Evolutionary conservation across 306 rosid genomes (phyloP).

Genomic region (Sphenostylis stenocarpa): DNA sequence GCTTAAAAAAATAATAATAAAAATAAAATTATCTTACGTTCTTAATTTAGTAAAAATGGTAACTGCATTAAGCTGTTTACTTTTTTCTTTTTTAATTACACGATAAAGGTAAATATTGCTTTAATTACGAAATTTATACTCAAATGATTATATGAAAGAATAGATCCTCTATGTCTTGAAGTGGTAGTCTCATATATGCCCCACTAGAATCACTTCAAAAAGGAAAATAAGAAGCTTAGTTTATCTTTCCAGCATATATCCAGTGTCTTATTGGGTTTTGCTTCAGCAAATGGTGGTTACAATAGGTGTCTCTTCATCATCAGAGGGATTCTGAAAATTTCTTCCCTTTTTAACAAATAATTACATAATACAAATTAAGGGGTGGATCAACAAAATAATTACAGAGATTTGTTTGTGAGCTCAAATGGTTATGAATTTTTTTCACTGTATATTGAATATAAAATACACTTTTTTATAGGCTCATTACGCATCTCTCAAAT

Average conservation of each 20-base stretch:
- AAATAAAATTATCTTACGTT: no score
- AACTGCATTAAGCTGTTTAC: background rate
- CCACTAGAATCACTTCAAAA: conserved; percentile 51
- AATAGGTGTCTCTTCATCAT: conserved; percentile 33
- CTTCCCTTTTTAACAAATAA: conserved; percentile 25
- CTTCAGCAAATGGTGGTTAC: background rate
- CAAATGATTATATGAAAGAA: conserved; percentile 50
- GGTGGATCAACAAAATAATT: conserved; percentile 32
- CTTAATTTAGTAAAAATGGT: background rate
- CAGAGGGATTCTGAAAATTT: conserved; percentile 6
- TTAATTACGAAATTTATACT: conserved; percentile 23
- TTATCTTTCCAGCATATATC: conserved; percentile 31
- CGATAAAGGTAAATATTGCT: background rate
- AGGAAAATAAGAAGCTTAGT: conserved; percentile 28
- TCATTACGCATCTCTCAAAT: no score
- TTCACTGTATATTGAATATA: no score
- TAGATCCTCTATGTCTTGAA: conserved; percentile 44
- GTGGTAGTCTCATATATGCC: conserved; percentile 41
- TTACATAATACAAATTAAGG: conserved; percentile 24
- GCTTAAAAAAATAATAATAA: no score
- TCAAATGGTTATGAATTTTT: conserved; percentile 23
- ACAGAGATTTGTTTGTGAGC: conserved; percentile 44
- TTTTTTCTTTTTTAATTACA: background rate
- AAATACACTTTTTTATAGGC: no score
- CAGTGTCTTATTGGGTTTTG: conserved; percentile 18